These are phyloP conservation scores for Cordyceps javanica DNA, from an alignment of 2,329 filamentous ascomycete genomes.

Conservation along the genomic window DNA sequence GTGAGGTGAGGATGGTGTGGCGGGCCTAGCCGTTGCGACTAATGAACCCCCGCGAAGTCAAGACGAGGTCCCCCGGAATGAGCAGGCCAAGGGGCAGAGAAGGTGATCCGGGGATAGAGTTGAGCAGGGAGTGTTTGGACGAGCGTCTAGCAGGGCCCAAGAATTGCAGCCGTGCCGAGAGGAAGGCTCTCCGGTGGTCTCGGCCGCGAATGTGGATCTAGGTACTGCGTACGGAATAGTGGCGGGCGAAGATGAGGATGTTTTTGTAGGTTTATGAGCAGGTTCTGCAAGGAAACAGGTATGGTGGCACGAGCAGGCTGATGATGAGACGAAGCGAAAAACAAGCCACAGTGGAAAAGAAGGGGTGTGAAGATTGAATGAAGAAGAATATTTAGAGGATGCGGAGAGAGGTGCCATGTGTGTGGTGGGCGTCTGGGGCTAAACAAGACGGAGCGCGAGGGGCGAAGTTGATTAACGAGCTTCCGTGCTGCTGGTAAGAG, in stretches of 20 bases:
- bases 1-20: background rate
- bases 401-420: conserved; percentile 8
- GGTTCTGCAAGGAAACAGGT: background rate
- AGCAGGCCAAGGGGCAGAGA: background rate
- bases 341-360: conserved; percentile 5
- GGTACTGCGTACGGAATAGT: background rate
- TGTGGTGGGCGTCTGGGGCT: background rate
- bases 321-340: background rate
- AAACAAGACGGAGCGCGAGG: background rate
- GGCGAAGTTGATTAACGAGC: background rate
- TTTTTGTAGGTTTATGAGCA: background rate
- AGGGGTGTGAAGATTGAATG: background rate
- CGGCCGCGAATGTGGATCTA: background rate
- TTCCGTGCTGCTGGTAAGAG: background rate
- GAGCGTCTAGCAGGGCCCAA: background rate
- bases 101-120: conserved; percentile 3
- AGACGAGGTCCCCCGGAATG: background rate
- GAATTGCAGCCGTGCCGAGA: background rate
- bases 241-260: background rate
- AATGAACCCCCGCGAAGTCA: background rate
- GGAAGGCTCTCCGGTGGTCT: conserved; percentile 2
- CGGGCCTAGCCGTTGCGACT: conserved; percentile 6
- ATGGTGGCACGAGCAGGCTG: background rate
- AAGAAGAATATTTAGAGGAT: background rate
- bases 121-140: background rate